These are phyloP conservation scores for Botrytis pseudocinerea DNA, from an alignment of 2,329 filamentous ascomycete genomes.

Conservation along the genomic window DNA sequence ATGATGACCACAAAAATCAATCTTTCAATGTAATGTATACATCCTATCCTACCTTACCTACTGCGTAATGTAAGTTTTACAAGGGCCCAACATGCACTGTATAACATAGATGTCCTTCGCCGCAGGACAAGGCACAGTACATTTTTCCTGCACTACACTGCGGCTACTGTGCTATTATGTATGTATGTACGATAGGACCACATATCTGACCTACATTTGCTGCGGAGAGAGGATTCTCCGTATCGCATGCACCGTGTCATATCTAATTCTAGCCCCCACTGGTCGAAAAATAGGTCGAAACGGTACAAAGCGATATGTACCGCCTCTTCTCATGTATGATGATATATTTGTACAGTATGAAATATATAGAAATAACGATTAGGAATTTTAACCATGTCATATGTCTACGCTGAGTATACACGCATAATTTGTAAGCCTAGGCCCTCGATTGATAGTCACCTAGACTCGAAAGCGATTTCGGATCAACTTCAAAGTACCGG, in stretches of 20 bases:
- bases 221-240: slow-evolving; percentile 8
- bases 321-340: neutral
- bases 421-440: neutral
- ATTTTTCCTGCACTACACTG: slow-evolving; percentile 14
- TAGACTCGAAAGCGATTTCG: slow-evolving; percentile 5
- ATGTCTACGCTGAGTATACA: neutral
- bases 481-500: neutral
- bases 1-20: slow-evolving; percentile 6
- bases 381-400: neutral
- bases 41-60: neutral
- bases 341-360: slow-evolving; percentile 13
- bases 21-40: slow-evolving; percentile 17
- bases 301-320: neutral
- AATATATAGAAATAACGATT: neutral
- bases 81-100: slow-evolving; percentile 4
- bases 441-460: neutral
- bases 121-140: slow-evolving; percentile 16
- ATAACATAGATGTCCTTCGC: slow-evolving; percentile 10
- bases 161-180: slow-evolving; percentile 9
- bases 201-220: slow-evolving; percentile 18
- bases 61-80: neutral
- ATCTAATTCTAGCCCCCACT: neutral
- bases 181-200: slow-evolving; percentile 18
- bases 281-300: slow-evolving; percentile 5
- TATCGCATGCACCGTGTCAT: slow-evolving; percentile 13